A percentile compares a stretch with the other conserved stretches of the same genome.
Conservation (phyloP, 1,139 yeast genomes). For the Spencermartinsiella ligniputridi region DNA sequence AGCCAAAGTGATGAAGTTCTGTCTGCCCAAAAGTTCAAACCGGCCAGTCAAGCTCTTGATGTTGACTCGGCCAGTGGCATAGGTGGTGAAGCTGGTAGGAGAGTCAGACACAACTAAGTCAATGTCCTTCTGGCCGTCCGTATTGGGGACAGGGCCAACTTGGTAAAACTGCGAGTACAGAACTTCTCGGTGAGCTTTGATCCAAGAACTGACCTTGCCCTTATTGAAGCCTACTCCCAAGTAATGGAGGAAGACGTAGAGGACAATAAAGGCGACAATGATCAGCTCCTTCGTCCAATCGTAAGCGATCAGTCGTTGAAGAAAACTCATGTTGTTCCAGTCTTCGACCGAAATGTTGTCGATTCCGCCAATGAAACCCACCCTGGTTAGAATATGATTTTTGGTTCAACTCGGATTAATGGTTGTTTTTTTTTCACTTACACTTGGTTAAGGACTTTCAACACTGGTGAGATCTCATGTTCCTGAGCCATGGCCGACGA, state of each 20-base stretch:
- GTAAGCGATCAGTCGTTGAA: constrained; percentile 40
- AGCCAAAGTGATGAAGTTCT: constrained; percentile 63
- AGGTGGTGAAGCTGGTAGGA: constrained; percentile 65
- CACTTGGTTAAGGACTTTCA: background rate
- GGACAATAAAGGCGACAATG: constrained; percentile 47
- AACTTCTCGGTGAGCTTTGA: constrained; percentile 44
- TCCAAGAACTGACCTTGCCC: constrained; percentile 48
- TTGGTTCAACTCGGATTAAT: no score
- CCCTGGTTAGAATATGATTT: constrained; percentile 1
- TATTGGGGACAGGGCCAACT: constrained; percentile 47
- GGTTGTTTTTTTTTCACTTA: background rate
- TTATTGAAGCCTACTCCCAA: constrained; percentile 60
- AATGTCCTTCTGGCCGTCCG: constrained; percentile 16
- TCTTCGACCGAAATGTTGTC: constrained; percentile 18
- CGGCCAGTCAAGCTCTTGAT: constrained; percentile 59
- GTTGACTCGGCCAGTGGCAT: constrained; percentile 86
- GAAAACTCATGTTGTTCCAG: constrained; percentile 34
- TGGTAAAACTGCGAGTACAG: constrained; percentile 69
- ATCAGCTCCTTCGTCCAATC: constrained; percentile 74
- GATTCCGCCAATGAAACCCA: constrained; percentile 2
- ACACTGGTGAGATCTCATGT: background rate
- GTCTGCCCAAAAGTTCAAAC: constrained; percentile 71
- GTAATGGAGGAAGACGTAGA: constrained; percentile 38
- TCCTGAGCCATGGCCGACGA: background rate
- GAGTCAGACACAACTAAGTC: constrained; percentile 58